phyloP scores from a whole-genome alignment of 2,329 filamentous ascomycete genomes.

The Cordyceps cicadae region DNA sequence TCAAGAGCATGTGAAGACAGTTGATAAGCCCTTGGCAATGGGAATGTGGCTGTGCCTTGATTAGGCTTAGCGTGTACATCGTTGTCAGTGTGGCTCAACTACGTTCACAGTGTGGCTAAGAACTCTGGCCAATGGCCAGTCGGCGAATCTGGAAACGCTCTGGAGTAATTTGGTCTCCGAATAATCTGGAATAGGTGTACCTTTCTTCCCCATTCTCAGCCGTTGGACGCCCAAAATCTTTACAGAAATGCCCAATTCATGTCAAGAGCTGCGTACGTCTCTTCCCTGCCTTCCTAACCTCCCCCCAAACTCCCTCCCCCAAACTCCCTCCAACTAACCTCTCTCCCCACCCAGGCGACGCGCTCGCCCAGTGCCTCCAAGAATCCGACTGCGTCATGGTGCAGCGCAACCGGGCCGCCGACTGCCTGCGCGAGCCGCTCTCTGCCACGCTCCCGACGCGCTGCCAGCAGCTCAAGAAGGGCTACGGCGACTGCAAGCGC shows the following conservation, averaged over 20 bases:
- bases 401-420: constrained; percentile 73
- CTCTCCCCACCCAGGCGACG: constrained; percentile 55
- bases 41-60: not conserved
- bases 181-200: not conserved
- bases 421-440: constrained; percentile 80
- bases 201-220: not conserved
- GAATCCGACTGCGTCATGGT: constrained; percentile 95
- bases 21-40: not conserved
- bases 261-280: constrained; percentile 84
- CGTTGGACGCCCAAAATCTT: not conserved
- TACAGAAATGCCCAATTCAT: constrained; percentile 80
- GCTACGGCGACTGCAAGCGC: constrained; percentile 89
- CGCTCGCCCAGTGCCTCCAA: constrained; percentile 89
- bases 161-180: not conserved
- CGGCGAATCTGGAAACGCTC: not conserved
- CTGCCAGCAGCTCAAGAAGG: constrained; percentile 89
- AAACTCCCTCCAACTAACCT: not conserved
- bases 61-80: not conserved
- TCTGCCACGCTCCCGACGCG: constrained; percentile 72
- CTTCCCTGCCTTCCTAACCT: not conserved
- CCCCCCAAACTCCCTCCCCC: not conserved
- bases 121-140: not conserved
- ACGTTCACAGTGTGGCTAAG: not conserved
- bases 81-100: not conserved
- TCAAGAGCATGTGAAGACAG: constrained; percentile 14